Evolutionary conservation across 2,329 filamentous ascomycete species (phyloP).

Genomic region (Fusarium compactum): DNA sequence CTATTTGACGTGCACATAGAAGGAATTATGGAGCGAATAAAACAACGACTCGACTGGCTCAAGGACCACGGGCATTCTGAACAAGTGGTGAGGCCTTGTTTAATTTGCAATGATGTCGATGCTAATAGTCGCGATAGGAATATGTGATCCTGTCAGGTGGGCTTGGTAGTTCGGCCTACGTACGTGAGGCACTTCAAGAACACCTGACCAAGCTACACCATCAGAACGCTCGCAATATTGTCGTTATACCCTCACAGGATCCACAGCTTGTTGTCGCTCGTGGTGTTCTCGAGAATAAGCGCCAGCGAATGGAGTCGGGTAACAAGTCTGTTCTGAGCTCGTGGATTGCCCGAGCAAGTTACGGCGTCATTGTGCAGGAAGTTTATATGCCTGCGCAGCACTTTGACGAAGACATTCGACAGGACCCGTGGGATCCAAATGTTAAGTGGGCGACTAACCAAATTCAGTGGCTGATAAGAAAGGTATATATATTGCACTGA

Average conservation of each 20-base stretch:
- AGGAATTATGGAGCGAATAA: slow-evolving; percentile 54
- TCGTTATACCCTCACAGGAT: slow-evolving; percentile 34
- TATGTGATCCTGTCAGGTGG: slow-evolving; percentile 61
- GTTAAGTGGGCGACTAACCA: slow-evolving; percentile 41
- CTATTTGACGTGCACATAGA: slow-evolving; percentile 54
- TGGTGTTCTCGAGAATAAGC: slow-evolving; percentile 35
- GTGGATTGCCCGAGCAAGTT: slow-evolving; percentile 43
- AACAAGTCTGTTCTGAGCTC: slow-evolving; percentile 25
- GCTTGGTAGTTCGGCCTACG: slow-evolving; percentile 60
- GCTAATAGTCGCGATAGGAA: slow-evolving; percentile 45
- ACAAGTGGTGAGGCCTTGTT: slow-evolving; percentile 51
- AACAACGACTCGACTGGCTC: slow-evolving; percentile 57
- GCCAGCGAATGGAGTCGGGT: slow-evolving; percentile 24
- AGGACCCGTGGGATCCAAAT: slow-evolving; percentile 30
- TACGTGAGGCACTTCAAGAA: slow-evolving; percentile 58
- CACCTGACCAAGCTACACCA: slow-evolving; percentile 51
- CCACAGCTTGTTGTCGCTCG: slow-evolving; percentile 33
- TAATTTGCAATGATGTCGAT: neutral
- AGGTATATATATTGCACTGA: slow-evolving; percentile 10
- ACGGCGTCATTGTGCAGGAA: slow-evolving; percentile 39
- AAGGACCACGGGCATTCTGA: slow-evolving; percentile 46
- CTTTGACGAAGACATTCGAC: slow-evolving; percentile 35
- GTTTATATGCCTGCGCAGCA: slow-evolving; percentile 33
- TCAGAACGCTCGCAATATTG: slow-evolving; percentile 40
- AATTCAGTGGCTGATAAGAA: slow-evolving; percentile 43